Evolutionary conservation across 352 stramenopile species (phyloP).

Genomic region (Phytophthora quininea): DNA sequence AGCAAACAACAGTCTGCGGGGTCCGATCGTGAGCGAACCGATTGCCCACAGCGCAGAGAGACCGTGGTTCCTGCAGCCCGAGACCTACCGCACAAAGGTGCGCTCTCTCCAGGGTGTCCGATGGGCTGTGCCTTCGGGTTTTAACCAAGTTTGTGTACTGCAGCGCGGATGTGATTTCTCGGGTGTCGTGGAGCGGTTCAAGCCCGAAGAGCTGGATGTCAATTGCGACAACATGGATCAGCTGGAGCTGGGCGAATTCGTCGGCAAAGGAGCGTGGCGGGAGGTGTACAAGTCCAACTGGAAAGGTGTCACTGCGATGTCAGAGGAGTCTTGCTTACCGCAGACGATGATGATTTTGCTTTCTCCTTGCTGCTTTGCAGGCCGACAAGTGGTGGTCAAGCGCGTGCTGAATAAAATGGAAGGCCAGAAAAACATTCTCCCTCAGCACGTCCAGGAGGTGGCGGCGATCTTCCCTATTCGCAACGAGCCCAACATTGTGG

Average conservation of each 20-base stretch:
- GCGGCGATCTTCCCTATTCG: slow-evolving; percentile 53
- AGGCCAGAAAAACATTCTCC: slow-evolving; percentile 43
- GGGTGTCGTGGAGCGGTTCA: slow-evolving; percentile 37
- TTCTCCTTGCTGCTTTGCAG: slow-evolving; percentile 14
- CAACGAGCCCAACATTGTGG: slow-evolving; percentile 56
- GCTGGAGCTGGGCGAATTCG: slow-evolving; percentile 41
- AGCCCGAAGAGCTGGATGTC: slow-evolving; percentile 47
- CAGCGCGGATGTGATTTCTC: slow-evolving; percentile 60
- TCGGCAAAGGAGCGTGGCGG: slow-evolving; percentile 58
- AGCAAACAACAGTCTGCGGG: too few relatives aligned
- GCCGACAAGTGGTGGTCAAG: slow-evolving; percentile 50
- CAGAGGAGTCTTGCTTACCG: background rate
- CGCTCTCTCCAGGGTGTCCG: too few relatives aligned
- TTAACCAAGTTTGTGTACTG: background rate
- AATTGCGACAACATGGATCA: slow-evolving; percentile 56
- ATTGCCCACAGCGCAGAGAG: too few relatives aligned
- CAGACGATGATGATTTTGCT: background rate
- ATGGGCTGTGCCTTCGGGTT: too few relatives aligned
- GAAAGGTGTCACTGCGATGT: slow-evolving; percentile 39
- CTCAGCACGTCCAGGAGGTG: slow-evolving; percentile 55
- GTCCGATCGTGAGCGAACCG: too few relatives aligned
- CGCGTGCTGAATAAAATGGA: slow-evolving; percentile 48
- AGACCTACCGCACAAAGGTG: too few relatives aligned
- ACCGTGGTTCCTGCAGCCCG: too few relatives aligned
- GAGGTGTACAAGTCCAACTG: slow-evolving; percentile 52